Base-by-base conservation (phyloP, 1,284 basidiomycete species). In the Cutaneotrichosporon sp. region DNA sequence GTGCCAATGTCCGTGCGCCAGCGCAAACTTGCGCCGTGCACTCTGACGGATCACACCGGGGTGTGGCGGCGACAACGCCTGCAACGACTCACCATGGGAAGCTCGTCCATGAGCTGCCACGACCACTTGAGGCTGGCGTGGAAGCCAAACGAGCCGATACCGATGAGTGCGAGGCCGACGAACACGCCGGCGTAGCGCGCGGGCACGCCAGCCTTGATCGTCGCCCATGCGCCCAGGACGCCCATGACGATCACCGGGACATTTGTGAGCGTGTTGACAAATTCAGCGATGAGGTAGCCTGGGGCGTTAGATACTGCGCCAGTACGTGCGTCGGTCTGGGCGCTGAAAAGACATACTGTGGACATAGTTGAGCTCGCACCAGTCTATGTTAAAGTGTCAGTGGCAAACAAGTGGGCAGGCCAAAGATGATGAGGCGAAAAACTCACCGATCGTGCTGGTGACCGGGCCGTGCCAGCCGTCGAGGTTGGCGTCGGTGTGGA, bases 261-360 rank as follows among this genome's bases (percentile, higher is more conserved):
- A 51, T 80, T 80, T 21, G 78, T 70, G 57, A 72, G 53, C 8
- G 76, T 76, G 60, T 77, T 76, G 60, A 72, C 55, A 46, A 72
- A 70, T 58, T 76, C 74, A 46, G 76, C 75, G 34, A 77, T 69
- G 55, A 70, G 76, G n/a, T 62, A 69, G 12, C 65, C 63, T 30
- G 26, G 7, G n/a, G 10, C 10, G 26, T 30, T 30, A 30, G 26
- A n/a, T n/a, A n/a, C n/a, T n/a, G n/a, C n/a, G n/a, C n/a, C n/a
- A n/a, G n/a, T n/a, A n/a, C n/a, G n/a, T n/a, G 26, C 26, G 49
- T 70, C 63, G 30, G 62, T 56, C 48, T 21, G 38, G 26, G 7
- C 7, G 26, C 5, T 5, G 26, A 5, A 30, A 7, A 10, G 10
- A 40, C 39, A 14, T 45, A 43, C 21, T 33, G 47, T 51, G 14